These are phyloP conservation scores for Metarhizium robertsii DNA, from an alignment of 2,329 filamentous ascomycete genomes.

Conservation along the genomic window DNA sequence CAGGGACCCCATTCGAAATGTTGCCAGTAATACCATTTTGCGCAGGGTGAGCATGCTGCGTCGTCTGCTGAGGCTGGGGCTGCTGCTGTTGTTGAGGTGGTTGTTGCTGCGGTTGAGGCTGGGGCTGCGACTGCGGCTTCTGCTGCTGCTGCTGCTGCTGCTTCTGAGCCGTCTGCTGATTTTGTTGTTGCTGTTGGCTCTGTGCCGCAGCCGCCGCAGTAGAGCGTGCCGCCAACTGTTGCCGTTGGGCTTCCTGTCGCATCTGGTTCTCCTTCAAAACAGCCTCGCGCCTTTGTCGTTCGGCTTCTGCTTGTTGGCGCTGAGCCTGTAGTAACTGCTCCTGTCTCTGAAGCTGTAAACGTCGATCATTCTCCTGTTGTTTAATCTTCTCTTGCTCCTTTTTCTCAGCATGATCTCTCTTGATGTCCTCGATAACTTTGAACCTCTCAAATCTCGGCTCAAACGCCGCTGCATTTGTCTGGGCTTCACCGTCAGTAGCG, in stretches of 20 bases:
- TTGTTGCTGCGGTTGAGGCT: slow-evolving; percentile 2
- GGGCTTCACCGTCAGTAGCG: slow-evolving; percentile 61
- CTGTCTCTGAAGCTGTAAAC: slow-evolving; percentile 36
- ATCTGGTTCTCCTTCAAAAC: slow-evolving; percentile 25
- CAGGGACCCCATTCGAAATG: slow-evolving; percentile 28
- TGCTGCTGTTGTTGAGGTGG: background rate
- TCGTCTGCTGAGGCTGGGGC: slow-evolving; percentile 14
- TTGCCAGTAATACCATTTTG: slow-evolving; percentile 28
- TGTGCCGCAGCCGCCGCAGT: slow-evolving; percentile 15
- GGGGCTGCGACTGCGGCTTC: slow-evolving; percentile 8
- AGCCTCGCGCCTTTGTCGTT: slow-evolving; percentile 29
- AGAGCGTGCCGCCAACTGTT: slow-evolving; percentile 20
- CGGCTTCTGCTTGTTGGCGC: slow-evolving; percentile 33
- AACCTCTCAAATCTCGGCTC: slow-evolving; percentile 85
- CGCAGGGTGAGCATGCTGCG: slow-evolving; percentile 23
- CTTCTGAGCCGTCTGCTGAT: background rate
- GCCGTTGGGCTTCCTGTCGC: slow-evolving; percentile 27
- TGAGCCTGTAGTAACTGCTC: slow-evolving; percentile 36
- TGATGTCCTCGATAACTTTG: slow-evolving; percentile 83
- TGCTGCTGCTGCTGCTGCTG: slow-evolving; percentile 8
- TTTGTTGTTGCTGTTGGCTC: slow-evolving; percentile 10
- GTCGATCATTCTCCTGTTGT: slow-evolving; percentile 49
- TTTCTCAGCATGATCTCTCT: slow-evolving; percentile 65
- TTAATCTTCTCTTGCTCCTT: slow-evolving; percentile 67
- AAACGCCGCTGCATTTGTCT: slow-evolving; percentile 62